Conservation (phyloP, 179 eudicot genomes). For the Corrigiola litoralis region DNA sequence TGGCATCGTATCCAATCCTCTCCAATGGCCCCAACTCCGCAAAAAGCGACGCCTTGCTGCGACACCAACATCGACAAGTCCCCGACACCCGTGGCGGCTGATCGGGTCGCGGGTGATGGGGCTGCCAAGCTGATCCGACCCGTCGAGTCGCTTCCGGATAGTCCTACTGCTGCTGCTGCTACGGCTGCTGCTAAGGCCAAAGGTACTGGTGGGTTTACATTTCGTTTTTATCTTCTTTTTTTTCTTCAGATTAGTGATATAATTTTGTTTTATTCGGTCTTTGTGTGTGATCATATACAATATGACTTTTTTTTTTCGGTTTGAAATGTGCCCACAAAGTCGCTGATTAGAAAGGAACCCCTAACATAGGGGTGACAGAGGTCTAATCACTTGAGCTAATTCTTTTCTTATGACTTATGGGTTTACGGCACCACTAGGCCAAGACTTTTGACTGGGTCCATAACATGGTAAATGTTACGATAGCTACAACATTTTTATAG, state of each 20-base stretch:
- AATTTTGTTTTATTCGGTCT: neutral
- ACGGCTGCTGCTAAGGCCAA: slow-evolving; percentile 18
- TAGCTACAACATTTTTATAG: no score
- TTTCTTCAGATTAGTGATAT: neutral
- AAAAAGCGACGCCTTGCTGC: slow-evolving; percentile 40
- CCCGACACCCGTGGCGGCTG: slow-evolving; percentile 15
- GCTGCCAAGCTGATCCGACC: slow-evolving; percentile 28
- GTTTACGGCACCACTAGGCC: no score
- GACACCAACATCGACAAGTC: slow-evolving; percentile 6
- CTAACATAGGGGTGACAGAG: no score
- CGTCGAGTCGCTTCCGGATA: slow-evolving; percentile 37
- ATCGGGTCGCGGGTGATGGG: slow-evolving; percentile 10
- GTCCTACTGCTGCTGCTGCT: slow-evolving; percentile 27
- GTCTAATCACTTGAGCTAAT: no score
- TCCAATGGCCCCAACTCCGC: slow-evolving; percentile 56
- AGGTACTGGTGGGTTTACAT: slow-evolving; percentile 12
- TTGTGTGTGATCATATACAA: no score
- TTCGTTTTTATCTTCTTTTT: neutral
- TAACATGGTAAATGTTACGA: no score
- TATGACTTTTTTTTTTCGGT: no score
- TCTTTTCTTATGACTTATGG: no score
- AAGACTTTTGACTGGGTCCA: no score
- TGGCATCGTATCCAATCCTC: slow-evolving; percentile 34
- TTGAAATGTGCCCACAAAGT: no score
- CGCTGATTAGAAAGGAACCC: no score